Percentiles rank a stretch among this genome's conserved stretches.
These are phyloP conservation scores for Aspergillus sclerotiicarbonarius DNA, from an alignment of 495 filamentous ascomycete genomes.

Conservation along the genomic window DNA sequence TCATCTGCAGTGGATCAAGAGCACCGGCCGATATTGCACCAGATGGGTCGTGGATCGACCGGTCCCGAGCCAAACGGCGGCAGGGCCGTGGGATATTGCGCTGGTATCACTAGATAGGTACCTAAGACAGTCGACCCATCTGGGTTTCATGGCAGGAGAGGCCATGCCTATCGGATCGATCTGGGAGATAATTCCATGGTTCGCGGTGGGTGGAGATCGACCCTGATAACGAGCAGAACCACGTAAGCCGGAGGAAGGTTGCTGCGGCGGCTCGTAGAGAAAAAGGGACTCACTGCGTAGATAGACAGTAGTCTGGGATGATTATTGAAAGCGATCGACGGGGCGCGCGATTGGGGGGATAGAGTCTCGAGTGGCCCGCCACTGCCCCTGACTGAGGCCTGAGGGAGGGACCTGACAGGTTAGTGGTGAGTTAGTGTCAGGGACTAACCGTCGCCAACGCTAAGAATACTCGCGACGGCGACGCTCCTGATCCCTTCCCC, in stretches of 20 bases:
- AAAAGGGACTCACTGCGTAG: not conserved
- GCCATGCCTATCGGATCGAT: not conserved
- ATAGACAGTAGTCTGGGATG: not conserved
- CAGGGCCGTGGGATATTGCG: not conserved
- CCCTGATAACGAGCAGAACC: not conserved
- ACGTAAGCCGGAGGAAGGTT: not conserved
- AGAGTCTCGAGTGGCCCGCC: not conserved
- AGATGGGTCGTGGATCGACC: not conserved
- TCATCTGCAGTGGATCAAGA: not conserved
- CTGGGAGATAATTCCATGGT: conserved; percentile 2
- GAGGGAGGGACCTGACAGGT: not conserved
- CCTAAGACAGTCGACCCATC: not conserved
- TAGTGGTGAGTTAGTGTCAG: not conserved
- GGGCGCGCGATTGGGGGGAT: conserved; percentile 6
- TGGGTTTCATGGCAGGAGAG: not conserved
- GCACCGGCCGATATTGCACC: not conserved
- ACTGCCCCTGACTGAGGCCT: not conserved
- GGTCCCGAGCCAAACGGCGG: not conserved
- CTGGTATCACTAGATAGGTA: not conserved
- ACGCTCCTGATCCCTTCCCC: not conserved
- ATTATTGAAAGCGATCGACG: conserved; percentile 26
- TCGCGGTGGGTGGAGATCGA: not conserved
- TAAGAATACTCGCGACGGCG: not conserved
- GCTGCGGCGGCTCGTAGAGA: not conserved
- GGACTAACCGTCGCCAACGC: not conserved